Percentiles rank a stretch among this genome's conserved stretches.
phyloP scores from a whole-genome alignment of 805 yeast species.

The Starmerella vitae region DNA sequence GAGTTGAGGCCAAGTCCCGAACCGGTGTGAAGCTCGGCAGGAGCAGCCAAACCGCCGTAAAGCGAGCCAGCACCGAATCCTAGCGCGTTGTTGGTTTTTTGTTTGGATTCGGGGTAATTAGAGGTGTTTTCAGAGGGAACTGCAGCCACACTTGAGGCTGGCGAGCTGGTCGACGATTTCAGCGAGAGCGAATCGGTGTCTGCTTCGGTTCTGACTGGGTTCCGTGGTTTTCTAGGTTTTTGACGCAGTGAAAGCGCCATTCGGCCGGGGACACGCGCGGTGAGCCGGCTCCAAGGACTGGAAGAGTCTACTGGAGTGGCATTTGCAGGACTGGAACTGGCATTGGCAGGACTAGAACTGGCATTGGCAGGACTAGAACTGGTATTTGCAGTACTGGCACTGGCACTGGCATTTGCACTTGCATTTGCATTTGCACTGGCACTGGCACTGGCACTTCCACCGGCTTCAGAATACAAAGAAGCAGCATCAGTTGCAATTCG shows the following conservation, averaged over 20 bases:
- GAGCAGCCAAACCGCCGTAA: not conserved
- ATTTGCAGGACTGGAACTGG: not conserved
- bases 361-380: not conserved
- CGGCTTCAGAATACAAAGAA: not conserved
- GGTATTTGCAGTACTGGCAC: not conserved
- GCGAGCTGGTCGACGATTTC: not conserved
- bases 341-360: not conserved
- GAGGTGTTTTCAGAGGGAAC: no score
- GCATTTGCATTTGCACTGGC: no score
- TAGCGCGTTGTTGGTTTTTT: not conserved
- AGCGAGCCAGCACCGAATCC: not conserved
- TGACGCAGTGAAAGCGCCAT: not conserved
- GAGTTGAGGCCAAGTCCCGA: no score
- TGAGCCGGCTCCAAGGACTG: not conserved
- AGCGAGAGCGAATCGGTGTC: not conserved
- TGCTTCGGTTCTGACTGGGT: not conserved
- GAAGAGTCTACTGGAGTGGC: not conserved
- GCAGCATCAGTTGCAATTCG: slow-evolving; percentile 2
- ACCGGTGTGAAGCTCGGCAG: not conserved
- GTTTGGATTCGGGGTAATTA: no score
- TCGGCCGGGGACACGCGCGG: not conserved
- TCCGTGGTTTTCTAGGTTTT: not conserved
- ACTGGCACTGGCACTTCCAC: no score
- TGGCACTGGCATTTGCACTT: no score
- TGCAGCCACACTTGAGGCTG: not conserved